Evolutionary conservation across 129 eudicot species (phyloP), one percentile per base, ranked within the genome.

Genomic region (Oenanthe sinensis): DNA sequence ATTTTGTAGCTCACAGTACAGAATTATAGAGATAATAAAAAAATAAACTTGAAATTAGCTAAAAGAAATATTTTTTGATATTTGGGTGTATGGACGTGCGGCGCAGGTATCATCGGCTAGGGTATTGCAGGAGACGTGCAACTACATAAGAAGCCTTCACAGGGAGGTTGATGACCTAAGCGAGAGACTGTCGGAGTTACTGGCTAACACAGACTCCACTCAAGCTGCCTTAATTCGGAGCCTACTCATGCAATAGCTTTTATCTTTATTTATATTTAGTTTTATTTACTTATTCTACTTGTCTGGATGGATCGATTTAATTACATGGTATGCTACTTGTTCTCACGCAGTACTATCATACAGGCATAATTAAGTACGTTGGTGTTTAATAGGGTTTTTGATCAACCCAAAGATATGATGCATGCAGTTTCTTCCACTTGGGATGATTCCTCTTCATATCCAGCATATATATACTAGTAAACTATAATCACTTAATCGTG

Each of bases 81-180:
- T 39, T 1, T 39, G 4, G 1, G 42, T 39, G 42, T 39, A 39
- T 39, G 42, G 5, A 39, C 42, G 42, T 39, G 15, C 50, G 50
- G 50, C 78, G 86, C 81, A 88, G 91, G 88, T 80, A 9, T 88
- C 91, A 81, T 84, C 89, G 20, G 77, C 89, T 2, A 88, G 77
- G 80, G 87, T 87, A 46, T 78, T 86, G 78, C 89, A 86, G 55
- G 89, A 86, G 75, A 86, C 89, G 40, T 86, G 89, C 81, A 87
- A 84, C 82, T 84, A 84, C 83, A 87, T 87, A 26, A 80, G 80
- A 85, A 87, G 84, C 83, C 81, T 87, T 77, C 88, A 87, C 52
- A 87, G 85, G 76, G 91, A 87, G 75, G 91, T 85, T 24, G 91
- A 87, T 83, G 91, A 83, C 60, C 82, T 87, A 22, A 87, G 91